Base-by-base conservation (phyloP, 345 rosid genomes). In the Salix brachista region DNA sequence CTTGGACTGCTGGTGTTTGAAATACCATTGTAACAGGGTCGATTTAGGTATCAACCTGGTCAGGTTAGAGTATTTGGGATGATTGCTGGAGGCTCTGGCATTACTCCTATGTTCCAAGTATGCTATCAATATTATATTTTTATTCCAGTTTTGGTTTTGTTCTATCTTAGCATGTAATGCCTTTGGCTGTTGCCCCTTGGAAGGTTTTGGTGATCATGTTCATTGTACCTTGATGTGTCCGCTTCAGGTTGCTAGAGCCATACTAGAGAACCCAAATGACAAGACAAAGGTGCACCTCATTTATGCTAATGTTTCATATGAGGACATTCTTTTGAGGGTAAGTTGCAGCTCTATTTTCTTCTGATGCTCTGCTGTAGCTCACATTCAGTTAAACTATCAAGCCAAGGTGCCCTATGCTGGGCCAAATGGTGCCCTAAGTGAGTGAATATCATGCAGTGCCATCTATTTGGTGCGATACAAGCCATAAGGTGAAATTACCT, bases 71-170 rank as follows among this genome's bases (percentile, higher is more conserved):
- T 93, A 74, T 92, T 94, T 65, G 99, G 99, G 72, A 96, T 96
- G 98, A 80, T 92, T 81, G 97, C 97, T 67, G 99, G 99, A 74
- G 99, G 99, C 64, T 89, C 99, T 79, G 99, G 99, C 82, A 96
- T 96, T 81, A 94, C 99, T 80, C 99, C 98, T 30, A 96, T 94
- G 99, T 96, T 90, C 88, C 99, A 96, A 86, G 99, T 94, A 75
- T 72, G 87, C 62, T 65, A 66, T 80, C 61, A 14, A 41, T 42
- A 67, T 26, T 19, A 54, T 23, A 17, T 39, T 70, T 66, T 52
- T 67, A 41, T 8, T 16, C 67, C 10, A 76, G 25, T 80, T 70
- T 74, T 2, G 8, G 16, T 69, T 26, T 67, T 11, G 8, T 61
- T 32, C 30, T 41, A 72, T 80, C 54, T 60, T 52, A 32, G 62